Evolutionary conservation across 768 basidiomycete genomes (phyloP), one percentile per base, ranked within the genome.

Genomic region (Saitozyma sp.): DNA sequence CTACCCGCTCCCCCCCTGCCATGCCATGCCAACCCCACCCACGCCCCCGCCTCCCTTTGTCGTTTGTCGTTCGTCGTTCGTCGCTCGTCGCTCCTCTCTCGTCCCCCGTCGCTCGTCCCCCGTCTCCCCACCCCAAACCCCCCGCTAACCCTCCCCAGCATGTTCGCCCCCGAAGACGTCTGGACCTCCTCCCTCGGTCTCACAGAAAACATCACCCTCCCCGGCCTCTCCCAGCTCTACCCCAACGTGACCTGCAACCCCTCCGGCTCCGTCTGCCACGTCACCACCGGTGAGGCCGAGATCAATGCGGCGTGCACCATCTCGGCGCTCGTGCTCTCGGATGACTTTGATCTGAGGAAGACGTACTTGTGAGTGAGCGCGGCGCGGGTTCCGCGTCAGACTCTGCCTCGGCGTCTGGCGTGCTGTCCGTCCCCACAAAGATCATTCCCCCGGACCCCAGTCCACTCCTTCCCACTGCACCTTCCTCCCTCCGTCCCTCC

Each of bases 241-340:
- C 82, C 82, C 2, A 57, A 80, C 54, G 75, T 78, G 8, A 78
- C 78, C 43, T 83, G 83, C 66, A 78, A 81, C 14, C 41, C 50
- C 39, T 62, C 71, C 38, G 79, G 78, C 6, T 61, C 66, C 11
- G 73, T 82, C 50, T 83, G 83, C 59, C 66, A 82, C 42, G 60
- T 82, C 9, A 79, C 76, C 37, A 80, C 80, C 6, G 81, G 79
- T 8, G 79, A 81, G 61, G 67, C 69, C 9, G 82, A 83, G 68
- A 83, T 83, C 71, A 83, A 83, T 65, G 82, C 83, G 0, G 82
- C 82, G 16, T 64, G 75, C 7, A 74, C 80, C 9, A 73, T 80
- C 50, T 64, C 75, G 40, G 77, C 83, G 0, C 67, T 83, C 56
- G 62, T 80, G 9, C 66, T 78, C 54, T 71, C 80, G 0, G 56